Base-by-base conservation (phyloP, 805 yeast species). In the Candida maesae region DNA sequence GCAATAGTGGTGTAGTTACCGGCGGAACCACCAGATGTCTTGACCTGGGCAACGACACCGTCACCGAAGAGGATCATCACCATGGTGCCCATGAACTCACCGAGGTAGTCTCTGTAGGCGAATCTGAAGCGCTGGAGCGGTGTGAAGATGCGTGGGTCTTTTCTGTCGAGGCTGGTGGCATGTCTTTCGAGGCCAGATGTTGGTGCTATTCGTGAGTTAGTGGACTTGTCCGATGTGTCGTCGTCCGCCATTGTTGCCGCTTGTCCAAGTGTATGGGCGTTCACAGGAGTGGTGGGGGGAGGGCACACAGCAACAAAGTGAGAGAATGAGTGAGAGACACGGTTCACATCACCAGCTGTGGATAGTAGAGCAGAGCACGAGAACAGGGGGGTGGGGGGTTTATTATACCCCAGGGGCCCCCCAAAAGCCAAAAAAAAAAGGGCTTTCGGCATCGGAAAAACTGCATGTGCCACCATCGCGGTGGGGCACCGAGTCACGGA, bases 51-150 rank as follows among this genome's bases (percentile, higher is more conserved):
- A 35, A 66, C 69, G 26, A 68, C 71, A 33, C 77, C 76, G 45
- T 65, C 69, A 48, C 81, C 81, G 33, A 68, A 62, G 41, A 67
- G 45, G 15, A 73, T 63, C 52, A 76, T 51, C 5, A 73, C 56
- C 58, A 72, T 50, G 5, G 76, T 69, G 16, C 79, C 81, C 36
- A 74, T 52, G 50, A 73, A 73, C 56, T 75, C 81, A 16, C 79
- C 78, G 27, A 73, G 46, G 36, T 69, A 68, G 47, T 73, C 78
- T 47, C 76, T 68, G 45, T 48, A 53, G 2, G 57, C 60, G 36
- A 46, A 51, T 49, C 60, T 53, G n/a, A 43, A 26, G 34, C 49
- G 53, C 46, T 57, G 61, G 23, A 55, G 42, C 3, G 29, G 40
- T 28, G 54, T 54, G 46, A 49, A 53, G 18, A 41, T 33, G 17